A percentile compares a stretch with the other conserved stretches of the same genome.
phyloP scores from a whole-genome alignment of 2,329 filamentous ascomycete genomes.

The Pseudocercospora fijiensis region DNA sequence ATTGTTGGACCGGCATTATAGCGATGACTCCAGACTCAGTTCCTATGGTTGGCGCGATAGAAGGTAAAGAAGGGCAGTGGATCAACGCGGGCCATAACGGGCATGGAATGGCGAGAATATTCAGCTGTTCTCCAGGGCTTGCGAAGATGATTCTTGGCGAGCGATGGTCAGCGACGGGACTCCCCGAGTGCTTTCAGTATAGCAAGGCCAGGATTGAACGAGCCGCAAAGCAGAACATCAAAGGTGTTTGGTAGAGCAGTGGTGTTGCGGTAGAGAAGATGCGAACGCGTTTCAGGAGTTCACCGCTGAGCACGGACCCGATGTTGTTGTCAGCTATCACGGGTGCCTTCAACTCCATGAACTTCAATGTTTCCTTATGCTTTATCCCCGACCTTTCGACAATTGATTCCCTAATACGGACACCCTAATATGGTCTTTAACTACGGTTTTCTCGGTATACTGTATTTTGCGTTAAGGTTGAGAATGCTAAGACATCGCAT shows the following conservation, averaged over 20 bases:
- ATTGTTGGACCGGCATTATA: constrained; percentile 52
- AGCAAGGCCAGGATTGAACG: constrained; percentile 20
- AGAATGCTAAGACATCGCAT: no score
- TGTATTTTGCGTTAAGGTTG: no score
- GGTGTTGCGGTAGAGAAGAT: background rate
- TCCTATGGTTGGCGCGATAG: constrained; percentile 48
- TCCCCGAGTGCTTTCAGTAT: constrained; percentile 30
- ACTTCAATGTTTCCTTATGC: background rate
- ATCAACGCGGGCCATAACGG: constrained; percentile 54
- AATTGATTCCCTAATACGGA: no score
- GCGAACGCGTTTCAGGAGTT: background rate
- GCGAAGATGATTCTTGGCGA: constrained; percentile 44
- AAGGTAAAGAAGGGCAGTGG: constrained; percentile 47
- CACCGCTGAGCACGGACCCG: background rate
- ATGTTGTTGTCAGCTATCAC: background rate
- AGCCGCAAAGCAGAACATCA: constrained; percentile 19
- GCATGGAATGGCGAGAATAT: constrained; percentile 51
- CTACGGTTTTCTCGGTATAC: no score
- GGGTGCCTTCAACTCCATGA: background rate
- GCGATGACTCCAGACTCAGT: constrained; percentile 49
- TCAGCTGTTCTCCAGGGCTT: constrained; percentile 48
- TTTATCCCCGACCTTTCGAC: background rate
- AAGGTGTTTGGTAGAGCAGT: constrained; percentile 23
- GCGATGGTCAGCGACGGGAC: constrained; percentile 24
- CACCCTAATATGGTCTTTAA: no score